A percentile compares a stretch with the other conserved stretches of the same genome.
These are phyloP conservation scores for Erythrophleum ivorense DNA, from an alignment of 331 rosid species.

Conservation along the genomic window DNA sequence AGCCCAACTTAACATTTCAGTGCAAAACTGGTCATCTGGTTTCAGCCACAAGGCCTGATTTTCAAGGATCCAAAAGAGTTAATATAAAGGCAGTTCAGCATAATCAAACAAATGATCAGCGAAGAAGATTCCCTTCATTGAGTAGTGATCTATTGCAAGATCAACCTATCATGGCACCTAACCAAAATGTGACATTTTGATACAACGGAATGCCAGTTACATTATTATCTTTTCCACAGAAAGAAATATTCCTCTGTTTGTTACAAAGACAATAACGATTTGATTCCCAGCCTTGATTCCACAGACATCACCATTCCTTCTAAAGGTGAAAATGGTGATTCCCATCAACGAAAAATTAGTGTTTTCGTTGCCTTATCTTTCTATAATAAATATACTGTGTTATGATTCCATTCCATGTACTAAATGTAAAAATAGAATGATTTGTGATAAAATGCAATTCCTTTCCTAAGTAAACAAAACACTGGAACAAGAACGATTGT, in stretches of 20 bases:
- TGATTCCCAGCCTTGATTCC: no score
- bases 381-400: not conserved
- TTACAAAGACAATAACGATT: no score
- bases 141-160: not conserved
- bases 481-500: not conserved
- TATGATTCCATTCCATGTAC: not conserved
- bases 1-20: constrained; percentile 88
- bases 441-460: not conserved
- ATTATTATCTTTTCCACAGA: no score
- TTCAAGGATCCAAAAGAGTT: constrained; percentile 35
- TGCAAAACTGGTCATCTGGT: constrained; percentile 91
- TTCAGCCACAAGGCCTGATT: constrained; percentile 85
- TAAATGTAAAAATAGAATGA: not conserved
- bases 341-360: no score
- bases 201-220: no score
- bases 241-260: no score
- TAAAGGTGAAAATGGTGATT: no score
- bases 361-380: no score
- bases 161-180: not conserved
- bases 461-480: not conserved
- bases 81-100: constrained; percentile 37
- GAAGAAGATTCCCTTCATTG: not conserved
- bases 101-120: constrained; percentile 21
- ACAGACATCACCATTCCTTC: no score
- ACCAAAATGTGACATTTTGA: no score